phyloP scores from a whole-genome alignment of 202 grass and related monocot species.

The Saccharum hybrid region DNA sequence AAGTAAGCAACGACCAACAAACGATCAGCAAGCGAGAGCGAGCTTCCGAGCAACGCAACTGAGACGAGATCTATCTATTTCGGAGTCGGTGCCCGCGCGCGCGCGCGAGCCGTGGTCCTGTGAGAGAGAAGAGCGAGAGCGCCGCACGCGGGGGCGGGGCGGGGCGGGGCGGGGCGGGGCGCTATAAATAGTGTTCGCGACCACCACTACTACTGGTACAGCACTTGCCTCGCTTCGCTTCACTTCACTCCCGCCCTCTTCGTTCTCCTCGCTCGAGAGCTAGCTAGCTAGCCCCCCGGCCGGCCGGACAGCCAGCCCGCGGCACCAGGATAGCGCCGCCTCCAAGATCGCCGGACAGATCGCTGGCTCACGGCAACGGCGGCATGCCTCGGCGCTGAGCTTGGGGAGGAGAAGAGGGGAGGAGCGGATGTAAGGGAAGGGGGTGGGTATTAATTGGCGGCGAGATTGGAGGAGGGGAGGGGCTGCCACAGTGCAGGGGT shows the following conservation, averaged over 20 bases:
- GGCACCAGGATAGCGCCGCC: background rate
- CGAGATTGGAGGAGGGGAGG: slow-evolving; percentile 12
- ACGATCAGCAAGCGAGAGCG: slow-evolving; percentile 22
- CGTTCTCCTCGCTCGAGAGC: background rate
- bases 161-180: too few relatives aligned
- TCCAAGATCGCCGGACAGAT: slow-evolving; percentile 9
- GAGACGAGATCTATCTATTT: slow-evolving; percentile 61
- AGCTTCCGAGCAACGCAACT: background rate
- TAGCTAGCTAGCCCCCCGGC: background rate
- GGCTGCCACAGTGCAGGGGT: slow-evolving; percentile 27
- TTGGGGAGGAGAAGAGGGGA: slow-evolving; percentile 8
- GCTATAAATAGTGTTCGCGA: slow-evolving; percentile 52
- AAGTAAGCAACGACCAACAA: background rate
- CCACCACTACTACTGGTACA: background rate
- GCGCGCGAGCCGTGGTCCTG: slow-evolving; percentile 52
- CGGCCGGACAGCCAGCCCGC: background rate
- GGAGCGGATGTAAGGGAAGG: slow-evolving; percentile 11
- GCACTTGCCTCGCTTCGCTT: slow-evolving; percentile 19
- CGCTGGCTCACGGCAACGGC: background rate
- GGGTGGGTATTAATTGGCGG: slow-evolving; percentile 39
- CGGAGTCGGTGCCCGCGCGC: slow-evolving; percentile 44
- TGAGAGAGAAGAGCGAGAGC: slow-evolving; percentile 30
- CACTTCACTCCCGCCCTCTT: background rate
- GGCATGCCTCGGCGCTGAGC: background rate
- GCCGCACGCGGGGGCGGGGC: background rate